Evolutionary conservation across 139 green algal genomes (phyloP), one percentile per base, ranked within the genome.

Genomic region (Deuterostichococcus epilithicus): DNA sequence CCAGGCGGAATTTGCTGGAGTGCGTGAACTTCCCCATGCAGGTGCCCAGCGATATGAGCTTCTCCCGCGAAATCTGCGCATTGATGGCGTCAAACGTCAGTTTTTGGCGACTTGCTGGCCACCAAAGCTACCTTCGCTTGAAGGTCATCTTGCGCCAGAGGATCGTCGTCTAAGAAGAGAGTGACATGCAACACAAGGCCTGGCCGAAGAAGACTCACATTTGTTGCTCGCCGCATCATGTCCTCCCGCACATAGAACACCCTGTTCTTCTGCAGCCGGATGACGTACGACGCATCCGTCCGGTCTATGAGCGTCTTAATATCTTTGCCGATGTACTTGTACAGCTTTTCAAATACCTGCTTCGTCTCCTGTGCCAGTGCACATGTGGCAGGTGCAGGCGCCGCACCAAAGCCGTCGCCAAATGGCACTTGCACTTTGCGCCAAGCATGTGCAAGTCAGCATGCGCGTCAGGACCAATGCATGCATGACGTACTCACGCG

Each of bases 261-360:
- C 20, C 87, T 79, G 75, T 98, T 94, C 58, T 92, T 95, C 47
- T 99, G 95, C 47, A 99, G 76, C 2, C 96, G 80, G 23, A 99
- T 86, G 84, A 91, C 96, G 83, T 97, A 88, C 0, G 85, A 84
- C n/a, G 97, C 92, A 37, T 94, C 88, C 2, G 80, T 72, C 0
- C 87, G 78, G 37, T 98, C 94, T 20, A 99, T 87, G 60, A 99
- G 80, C 66, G 82, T 87, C 79, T 96, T 96, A 44, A 99, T 93
- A 80, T 97, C 96, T 76, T 98, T 98, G 13, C 96, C 96, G 10
- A 99, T 91, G 72, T 96, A 99, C 72, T 98, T 98, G 78, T 96
- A 93, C 15, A 99, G 91, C 88, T 99, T 99, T 77, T 99, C 95
- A 77, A 99, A 97, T 22, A 99, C 95, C 34, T 86, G 74, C 79